phyloP scores from a whole-genome alignment of 208 protist genomes.

The Trypanosoma conorhini region DNA sequence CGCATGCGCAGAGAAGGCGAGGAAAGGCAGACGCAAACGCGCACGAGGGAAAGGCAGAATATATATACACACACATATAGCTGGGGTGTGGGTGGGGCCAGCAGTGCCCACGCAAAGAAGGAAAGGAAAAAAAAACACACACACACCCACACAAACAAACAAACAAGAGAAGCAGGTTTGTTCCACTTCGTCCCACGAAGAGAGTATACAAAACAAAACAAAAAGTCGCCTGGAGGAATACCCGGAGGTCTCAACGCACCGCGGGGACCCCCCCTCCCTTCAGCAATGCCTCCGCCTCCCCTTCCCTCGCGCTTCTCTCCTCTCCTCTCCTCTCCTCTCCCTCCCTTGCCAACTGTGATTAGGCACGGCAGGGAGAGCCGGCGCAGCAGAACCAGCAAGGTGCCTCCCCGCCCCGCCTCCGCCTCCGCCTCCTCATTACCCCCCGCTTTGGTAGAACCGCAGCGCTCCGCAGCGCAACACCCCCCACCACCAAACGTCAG shows the following conservation, averaged over 20 bases:
- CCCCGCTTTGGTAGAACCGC: too few relatives aligned
- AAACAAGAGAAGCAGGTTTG: background rate
- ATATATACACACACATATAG: too few relatives aligned
- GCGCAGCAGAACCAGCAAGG: background rate
- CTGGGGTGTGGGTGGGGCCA: too few relatives aligned
- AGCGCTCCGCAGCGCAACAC: background rate
- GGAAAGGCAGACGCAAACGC: too few relatives aligned
- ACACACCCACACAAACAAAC: constrained; percentile 1
- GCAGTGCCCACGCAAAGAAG: background rate
- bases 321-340: background rate
- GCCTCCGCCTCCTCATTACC: background rate
- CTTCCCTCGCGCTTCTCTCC: background rate
- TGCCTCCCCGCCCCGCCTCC: background rate
- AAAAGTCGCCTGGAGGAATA: background rate
- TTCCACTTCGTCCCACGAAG: background rate
- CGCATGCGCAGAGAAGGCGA: background rate
- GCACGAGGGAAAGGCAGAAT: background rate
- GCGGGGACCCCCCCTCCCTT: background rate
- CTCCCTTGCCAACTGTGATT: background rate
- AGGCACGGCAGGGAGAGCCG: background rate
- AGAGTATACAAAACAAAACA: background rate
- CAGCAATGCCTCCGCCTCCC: background rate
- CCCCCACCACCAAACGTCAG: background rate
- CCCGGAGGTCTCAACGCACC: background rate
- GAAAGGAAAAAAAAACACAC: background rate